Evolutionary conservation across 345 rosid genomes (phyloP).

Genomic region (Linum lewisii): DNA sequence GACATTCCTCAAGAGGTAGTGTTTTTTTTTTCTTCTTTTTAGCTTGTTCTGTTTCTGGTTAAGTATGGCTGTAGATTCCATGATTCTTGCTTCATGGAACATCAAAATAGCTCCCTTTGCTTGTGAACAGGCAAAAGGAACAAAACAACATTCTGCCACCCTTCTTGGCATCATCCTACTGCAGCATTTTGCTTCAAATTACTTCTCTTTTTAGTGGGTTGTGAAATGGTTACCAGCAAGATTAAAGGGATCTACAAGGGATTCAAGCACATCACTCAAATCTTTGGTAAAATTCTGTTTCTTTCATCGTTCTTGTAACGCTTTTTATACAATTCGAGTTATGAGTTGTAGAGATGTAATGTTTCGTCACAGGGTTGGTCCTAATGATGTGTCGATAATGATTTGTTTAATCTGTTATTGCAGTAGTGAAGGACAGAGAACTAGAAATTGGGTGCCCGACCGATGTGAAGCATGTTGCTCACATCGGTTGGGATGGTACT

Average conservation of each 20-base stretch:
- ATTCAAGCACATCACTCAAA: constrained; percentile 77
- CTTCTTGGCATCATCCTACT: constrained; percentile 12
- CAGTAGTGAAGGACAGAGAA: constrained; percentile 68
- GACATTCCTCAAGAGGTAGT: constrained; percentile 10
- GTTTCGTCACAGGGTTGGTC: not conserved
- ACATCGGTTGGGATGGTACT: constrained; percentile 77
- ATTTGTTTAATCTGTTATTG: constrained; percentile 6
- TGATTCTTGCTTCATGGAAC: constrained; percentile 32
- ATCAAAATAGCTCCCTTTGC: constrained; percentile 17
- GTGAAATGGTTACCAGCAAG: constrained; percentile 48
- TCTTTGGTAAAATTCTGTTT: constrained; percentile 42
- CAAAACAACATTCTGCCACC: not conserved
- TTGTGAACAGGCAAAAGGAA: constrained; percentile 22
- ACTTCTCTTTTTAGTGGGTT: constrained; percentile 7
- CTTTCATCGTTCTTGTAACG: too few species aligned
- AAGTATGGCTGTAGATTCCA: constrained; percentile 15
- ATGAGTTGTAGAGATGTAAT: not conserved
- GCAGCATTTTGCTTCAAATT: constrained; percentile 8
- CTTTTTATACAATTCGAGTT: not conserved
- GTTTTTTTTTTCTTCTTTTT: not conserved
- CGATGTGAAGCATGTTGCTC: constrained; percentile 92
- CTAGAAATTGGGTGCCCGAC: constrained; percentile 90
- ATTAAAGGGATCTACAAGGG: constrained; percentile 83
- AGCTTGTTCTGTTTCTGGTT: too few species aligned
- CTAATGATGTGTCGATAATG: too few species aligned